Conservation (phyloP, 2,329 filamentous ascomycete genomes). For the Cryphonectria radicalis region DNA sequence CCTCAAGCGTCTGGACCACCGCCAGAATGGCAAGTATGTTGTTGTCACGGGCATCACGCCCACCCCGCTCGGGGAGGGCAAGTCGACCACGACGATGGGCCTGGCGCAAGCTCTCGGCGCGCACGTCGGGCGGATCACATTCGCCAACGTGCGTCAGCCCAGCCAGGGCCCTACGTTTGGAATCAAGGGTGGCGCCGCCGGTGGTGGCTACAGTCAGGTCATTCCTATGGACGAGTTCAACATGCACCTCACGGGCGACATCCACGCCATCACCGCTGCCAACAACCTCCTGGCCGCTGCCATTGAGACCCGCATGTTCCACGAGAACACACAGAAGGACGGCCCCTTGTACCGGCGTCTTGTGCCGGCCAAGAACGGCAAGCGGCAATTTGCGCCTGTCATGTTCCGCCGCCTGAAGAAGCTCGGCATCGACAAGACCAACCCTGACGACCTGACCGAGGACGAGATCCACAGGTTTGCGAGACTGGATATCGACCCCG, state of each 20-base stretch:
- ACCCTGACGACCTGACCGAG: constrained; percentile 86
- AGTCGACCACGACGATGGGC: constrained; percentile 97
- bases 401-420: constrained; percentile 95
- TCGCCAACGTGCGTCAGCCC: constrained; percentile 96
- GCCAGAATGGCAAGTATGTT: constrained; percentile 86
- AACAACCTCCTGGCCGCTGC: constrained; percentile 97
- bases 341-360: constrained; percentile 84
- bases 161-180: constrained; percentile 98
- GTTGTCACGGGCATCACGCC: constrained; percentile 95
- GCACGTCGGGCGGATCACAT: constrained; percentile 83
- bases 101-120: constrained; percentile 90
- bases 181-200: constrained; percentile 97
- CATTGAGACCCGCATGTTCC: constrained; percentile 97
- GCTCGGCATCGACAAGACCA: constrained; percentile 92
- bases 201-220: constrained; percentile 97
- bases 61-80: constrained; percentile 94
- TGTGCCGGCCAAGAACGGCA: constrained; percentile 87
- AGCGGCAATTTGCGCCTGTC: constrained; percentile 81
- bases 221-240: constrained; percentile 99
- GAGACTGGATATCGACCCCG: constrained; percentile 93
- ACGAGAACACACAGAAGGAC: constrained; percentile 94
- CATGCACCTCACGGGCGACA: constrained; percentile 94
- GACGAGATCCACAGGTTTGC: constrained; percentile 90
- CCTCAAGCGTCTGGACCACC: constrained; percentile 82
- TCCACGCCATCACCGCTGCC: constrained; percentile 94